Conservation (phyloP, 2,329 filamentous ascomycete genomes). For the Atkinsonella hypoxylon region DNA sequence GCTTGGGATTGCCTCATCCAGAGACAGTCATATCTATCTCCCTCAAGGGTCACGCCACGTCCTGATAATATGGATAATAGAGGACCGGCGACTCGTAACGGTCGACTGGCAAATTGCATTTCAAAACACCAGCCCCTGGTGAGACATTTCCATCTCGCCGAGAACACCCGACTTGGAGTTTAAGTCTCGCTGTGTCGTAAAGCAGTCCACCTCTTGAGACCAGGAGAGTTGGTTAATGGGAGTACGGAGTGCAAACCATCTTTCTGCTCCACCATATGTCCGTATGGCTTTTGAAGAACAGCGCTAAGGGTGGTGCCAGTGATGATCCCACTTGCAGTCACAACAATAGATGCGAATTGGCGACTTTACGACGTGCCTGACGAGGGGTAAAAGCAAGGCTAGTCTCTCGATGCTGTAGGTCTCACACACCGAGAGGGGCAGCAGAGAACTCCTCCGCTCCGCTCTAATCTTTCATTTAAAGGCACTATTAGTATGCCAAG, state of each 20-base stretch:
- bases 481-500: neutral
- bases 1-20: neutral
- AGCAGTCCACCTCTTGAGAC: neutral
- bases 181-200: neutral
- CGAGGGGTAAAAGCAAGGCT: slow-evolving; percentile 4
- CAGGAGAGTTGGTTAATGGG: neutral
- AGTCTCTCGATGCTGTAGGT: slow-evolving; percentile 9
- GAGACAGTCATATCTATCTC: neutral
- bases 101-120: slow-evolving; percentile 13
- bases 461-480: neutral
- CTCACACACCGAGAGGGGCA: slow-evolving; percentile 9
- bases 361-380: slow-evolving; percentile 1
- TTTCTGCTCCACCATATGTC: neutral
- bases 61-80: neutral
- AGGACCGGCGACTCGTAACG: slow-evolving; percentile 8
- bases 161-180: slow-evolving; percentile 10
- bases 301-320: neutral
- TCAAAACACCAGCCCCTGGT: slow-evolving; percentile 14
- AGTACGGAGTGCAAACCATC: neutral
- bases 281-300: neutral
- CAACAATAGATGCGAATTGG: neutral
- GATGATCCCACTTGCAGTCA: neutral
- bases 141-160: slow-evolving; percentile 18
- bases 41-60: neutral
- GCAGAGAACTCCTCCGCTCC: neutral